These are phyloP conservation scores for Metschnikowia vanudenii DNA, from an alignment of 805 yeast genomes.

Conservation along the genomic window DNA sequence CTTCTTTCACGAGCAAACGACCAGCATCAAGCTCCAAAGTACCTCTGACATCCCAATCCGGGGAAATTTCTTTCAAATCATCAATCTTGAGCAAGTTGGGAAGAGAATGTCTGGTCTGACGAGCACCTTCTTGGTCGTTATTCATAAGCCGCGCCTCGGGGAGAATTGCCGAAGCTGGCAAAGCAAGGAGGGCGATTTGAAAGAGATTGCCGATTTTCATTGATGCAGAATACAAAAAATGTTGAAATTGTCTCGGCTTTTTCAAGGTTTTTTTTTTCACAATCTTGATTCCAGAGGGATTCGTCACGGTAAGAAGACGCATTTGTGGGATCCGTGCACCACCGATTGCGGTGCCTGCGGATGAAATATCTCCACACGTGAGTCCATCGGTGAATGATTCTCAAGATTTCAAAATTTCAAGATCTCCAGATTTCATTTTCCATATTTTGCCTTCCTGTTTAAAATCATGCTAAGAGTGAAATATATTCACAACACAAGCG, in stretches of 20 bases:
- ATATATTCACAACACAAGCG: too few relatives aligned
- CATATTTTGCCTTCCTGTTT: too few relatives aligned
- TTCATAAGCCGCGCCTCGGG: slow-evolving; percentile 17
- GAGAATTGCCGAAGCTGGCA: slow-evolving; percentile 16
- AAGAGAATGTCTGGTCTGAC: slow-evolving; percentile 26
- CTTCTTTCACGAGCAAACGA: slow-evolving; percentile 39
- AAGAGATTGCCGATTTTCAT: slow-evolving; percentile 1
- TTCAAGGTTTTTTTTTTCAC: background rate
- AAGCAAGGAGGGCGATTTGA: background rate
- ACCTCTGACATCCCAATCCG: slow-evolving; percentile 42
- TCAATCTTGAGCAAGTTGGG: slow-evolving; percentile 38
- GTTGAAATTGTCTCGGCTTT: background rate
- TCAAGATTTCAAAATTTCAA: too few relatives aligned
- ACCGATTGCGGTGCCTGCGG: too few relatives aligned
- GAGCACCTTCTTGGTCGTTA: slow-evolving; percentile 5
- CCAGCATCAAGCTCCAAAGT: slow-evolving; percentile 48
- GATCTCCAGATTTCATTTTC: too few relatives aligned
- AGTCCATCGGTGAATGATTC: too few relatives aligned
- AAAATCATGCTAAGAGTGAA: too few relatives aligned
- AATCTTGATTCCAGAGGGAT: too few relatives aligned
- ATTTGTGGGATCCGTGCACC: too few relatives aligned
- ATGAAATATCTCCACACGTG: too few relatives aligned
- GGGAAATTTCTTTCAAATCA: slow-evolving; percentile 23
- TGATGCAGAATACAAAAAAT: background rate
- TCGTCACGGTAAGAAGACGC: too few relatives aligned